phyloP scores from a whole-genome alignment of 192 early-diverging fungal genomes.

The Powellomyces hirtus region DNA sequence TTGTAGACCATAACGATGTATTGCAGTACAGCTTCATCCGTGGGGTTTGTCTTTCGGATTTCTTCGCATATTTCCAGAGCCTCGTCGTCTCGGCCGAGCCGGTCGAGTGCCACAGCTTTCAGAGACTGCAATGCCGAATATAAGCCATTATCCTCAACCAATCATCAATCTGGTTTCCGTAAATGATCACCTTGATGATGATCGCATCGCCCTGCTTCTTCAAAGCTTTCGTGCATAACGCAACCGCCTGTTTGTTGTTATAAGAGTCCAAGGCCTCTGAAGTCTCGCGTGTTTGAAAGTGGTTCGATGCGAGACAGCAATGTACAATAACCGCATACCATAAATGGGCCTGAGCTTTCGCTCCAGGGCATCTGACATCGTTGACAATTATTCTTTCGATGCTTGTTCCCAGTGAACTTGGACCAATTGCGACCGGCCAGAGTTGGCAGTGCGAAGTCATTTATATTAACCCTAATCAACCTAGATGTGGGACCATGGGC shows the following conservation, averaged over 20 bases:
- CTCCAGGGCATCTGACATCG: conserved; percentile 32
- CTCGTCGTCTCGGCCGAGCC: conserved; percentile 62
- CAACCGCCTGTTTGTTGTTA: conserved; percentile 51
- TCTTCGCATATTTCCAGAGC: conserved; percentile 60
- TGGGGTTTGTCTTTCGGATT: conserved; percentile 59
- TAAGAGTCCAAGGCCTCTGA: conserved; percentile 47
- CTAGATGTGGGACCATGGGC: no score
- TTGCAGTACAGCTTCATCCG: conserved; percentile 61
- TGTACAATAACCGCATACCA: conserved; percentile 36
- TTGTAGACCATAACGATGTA: conserved; percentile 57
- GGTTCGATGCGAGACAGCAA: neutral
- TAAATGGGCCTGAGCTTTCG: conserved; percentile 59
- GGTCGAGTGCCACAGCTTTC: conserved; percentile 69
- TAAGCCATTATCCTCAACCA: conserved; percentile 4
- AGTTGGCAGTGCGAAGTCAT: no score
- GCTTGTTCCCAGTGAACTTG: no score
- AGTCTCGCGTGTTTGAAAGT: neutral
- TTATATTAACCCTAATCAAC: no score
- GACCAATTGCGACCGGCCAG: no score
- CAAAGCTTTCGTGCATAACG: conserved; percentile 61
- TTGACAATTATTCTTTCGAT: no score
- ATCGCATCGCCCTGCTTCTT: conserved; percentile 68
- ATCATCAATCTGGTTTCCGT: neutral
- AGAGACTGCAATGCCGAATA: conserved; percentile 53
- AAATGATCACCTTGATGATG: conserved; percentile 56